Evolutionary conservation across 2,329 filamentous ascomycete genomes (phyloP), one percentile per base, ranked within the genome.

Genomic region (Alternaria infectoria): DNA sequence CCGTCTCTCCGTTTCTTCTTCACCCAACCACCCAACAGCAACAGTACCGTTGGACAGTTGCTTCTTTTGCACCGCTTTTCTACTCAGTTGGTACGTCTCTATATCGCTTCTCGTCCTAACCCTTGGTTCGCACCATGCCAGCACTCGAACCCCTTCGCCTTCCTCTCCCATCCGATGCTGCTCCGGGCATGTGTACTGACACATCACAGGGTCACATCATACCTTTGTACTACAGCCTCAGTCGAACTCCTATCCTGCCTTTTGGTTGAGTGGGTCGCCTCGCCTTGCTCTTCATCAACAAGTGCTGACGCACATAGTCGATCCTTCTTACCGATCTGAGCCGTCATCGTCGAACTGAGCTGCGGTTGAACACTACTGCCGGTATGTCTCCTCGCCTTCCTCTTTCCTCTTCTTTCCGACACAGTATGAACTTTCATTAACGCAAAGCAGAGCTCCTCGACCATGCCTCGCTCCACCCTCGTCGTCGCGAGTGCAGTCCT

Each of bases 401-500:
- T 28, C 28, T 13, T 21, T 5, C n/a, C 21, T 6, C 21, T 7
- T 0, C 4, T 6, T 23, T 6, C 25, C 15, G 4, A 15, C 17
- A 36, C 8, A 25, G 21, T 25, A n/a, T 40, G 45, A 21, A 19
- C 56, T 4, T 2, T 15, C 30, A 19, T 21, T 61, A 17, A 57
- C 23, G 5, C 9, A 12, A 8, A 32, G 15, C 19, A 45, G 28
- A 25, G 40, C 28, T 56, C 45, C 11, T 12, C 32, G 55, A 61
- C 11, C 25, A 72, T 68, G 70, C 61, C 63, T 50, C 59, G 57
- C 15, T 25, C 66, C 52, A 9, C 64, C 13, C 19, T 57, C 57
- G 17, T 69, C 32, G 21, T 72, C 32, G 43, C 64, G 40, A 54
- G 61, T 17, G 64, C 60, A 19, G 44, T 73, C 12, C 60, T 76